These are phyloP conservation scores for Pythium biforme DNA, from an alignment of 352 stramenopile species.

Conservation along the genomic window DNA sequence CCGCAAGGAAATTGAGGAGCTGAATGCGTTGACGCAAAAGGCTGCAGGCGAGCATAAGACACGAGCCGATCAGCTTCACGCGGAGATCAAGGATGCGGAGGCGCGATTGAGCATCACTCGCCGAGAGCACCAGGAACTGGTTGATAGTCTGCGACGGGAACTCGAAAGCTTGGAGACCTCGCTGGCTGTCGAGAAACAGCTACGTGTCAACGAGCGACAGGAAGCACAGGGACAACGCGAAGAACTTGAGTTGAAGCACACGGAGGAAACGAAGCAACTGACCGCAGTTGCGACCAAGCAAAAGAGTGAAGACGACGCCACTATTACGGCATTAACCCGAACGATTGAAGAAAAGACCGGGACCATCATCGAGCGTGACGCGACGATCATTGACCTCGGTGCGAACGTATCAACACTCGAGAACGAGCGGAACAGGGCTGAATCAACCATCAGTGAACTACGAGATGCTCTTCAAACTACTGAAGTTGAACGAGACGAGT, in stretches of 20 bases:
- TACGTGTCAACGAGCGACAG: neutral
- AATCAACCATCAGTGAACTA: neutral
- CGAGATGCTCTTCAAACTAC: neutral
- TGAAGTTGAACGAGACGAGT: neutral
- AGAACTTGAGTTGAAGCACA: neutral
- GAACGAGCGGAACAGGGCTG: neutral
- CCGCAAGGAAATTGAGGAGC: neutral
- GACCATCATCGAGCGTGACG: slow-evolving; percentile 5
- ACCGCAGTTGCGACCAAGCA: neutral
- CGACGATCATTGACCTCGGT: slow-evolving; percentile 7
- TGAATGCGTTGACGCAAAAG: neutral
- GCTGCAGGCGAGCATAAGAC: neutral
- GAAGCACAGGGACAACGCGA: neutral
- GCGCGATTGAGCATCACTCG: neutral
- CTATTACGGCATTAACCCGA: neutral
- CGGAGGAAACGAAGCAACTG: neutral
- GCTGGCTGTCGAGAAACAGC: neutral
- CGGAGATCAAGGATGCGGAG: neutral
- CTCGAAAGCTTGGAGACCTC: neutral
- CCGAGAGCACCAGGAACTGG: neutral
- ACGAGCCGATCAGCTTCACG: neutral
- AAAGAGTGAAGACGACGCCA: neutral
- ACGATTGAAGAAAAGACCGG: neutral
- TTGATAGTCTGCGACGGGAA: neutral
- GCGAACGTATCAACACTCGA: slow-evolving; percentile 3